A percentile compares a stretch with the other conserved stretches of the same genome.
Conservation (phyloP, 2,329 filamentous ascomycete species). For the Claviceps capensis region DNA sequence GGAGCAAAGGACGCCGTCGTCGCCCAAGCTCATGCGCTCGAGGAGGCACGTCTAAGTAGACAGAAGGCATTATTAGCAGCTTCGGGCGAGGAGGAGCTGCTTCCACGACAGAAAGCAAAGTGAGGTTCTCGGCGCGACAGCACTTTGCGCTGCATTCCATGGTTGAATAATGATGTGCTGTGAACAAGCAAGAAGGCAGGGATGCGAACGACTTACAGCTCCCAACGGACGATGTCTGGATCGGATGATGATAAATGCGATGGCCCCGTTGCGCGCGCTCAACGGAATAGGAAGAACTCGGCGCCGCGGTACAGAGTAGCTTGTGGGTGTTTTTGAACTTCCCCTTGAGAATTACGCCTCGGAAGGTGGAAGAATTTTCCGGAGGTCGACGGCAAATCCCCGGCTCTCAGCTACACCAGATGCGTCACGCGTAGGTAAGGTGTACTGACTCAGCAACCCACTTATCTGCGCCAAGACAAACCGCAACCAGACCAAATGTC, state of each 20-base stretch:
- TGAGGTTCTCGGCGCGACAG: conserved; percentile 3
- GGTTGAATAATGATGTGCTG: conserved; percentile 6
- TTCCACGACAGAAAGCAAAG: conserved; percentile 3
- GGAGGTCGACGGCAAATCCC: conserved; percentile 10
- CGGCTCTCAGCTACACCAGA: neutral
- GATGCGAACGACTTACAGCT: conserved; percentile 21
- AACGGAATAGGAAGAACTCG: conserved; percentile 37
- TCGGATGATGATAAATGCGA: conserved; percentile 31
- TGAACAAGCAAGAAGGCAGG: neutral
- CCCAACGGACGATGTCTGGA: conserved; percentile 13
- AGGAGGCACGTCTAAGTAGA: conserved; percentile 5
- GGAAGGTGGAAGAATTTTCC: conserved; percentile 25
- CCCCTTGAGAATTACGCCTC: conserved; percentile 13
- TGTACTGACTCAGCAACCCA: neutral
- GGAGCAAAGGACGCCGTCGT: neutral
- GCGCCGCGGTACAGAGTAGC: conserved; percentile 14
- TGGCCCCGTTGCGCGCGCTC: conserved; percentile 19
- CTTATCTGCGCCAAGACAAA: neutral
- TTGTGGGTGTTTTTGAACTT: conserved; percentile 19
- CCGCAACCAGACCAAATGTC: neutral
- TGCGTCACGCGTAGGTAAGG: no score
- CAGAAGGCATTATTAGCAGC: conserved; percentile 12
- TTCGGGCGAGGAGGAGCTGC: neutral
- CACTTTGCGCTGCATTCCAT: conserved; percentile 2
- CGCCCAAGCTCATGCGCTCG: neutral